Conservation (phyloP, 2,329 filamentous ascomycete species). For the Tolypocladium inflatum region DNA sequence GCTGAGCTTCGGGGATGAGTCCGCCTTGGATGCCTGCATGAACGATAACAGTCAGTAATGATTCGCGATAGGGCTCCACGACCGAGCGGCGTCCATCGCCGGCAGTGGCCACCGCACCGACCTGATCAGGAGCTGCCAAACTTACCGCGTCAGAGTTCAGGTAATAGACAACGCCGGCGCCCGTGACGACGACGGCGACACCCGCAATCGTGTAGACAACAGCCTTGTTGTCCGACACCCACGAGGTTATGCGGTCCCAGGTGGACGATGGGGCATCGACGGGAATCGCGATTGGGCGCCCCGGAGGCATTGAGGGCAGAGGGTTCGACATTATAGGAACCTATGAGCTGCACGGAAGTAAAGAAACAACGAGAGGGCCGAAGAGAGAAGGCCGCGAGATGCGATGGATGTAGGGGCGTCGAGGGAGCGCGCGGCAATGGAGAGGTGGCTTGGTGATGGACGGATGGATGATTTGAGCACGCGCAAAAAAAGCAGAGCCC, state of each 20-base stretch:
- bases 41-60: background rate
- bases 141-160: slow-evolving; percentile 52
- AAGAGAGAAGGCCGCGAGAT: slow-evolving; percentile 15
- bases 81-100: background rate
- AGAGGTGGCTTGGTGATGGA: slow-evolving; percentile 13
- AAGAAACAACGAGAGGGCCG: slow-evolving; percentile 12
- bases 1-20: slow-evolving; percentile 59
- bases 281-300: slow-evolving; percentile 33
- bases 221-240: slow-evolving; percentile 93
- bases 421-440: background rate
- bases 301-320: slow-evolving; percentile 37
- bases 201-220: slow-evolving; percentile 94
- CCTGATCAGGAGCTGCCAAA: slow-evolving; percentile 3
- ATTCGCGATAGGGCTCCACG: background rate
- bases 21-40: slow-evolving; percentile 32
- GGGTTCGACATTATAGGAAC: slow-evolving; percentile 32
- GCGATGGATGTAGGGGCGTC: slow-evolving; percentile 19
- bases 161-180: slow-evolving; percentile 90
- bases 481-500: slow-evolving; percentile 21
- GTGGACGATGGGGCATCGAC: slow-evolving; percentile 56
- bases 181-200: slow-evolving; percentile 82
- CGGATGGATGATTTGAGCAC: slow-evolving; percentile 6
- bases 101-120: background rate
- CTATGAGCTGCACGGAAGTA: slow-evolving; percentile 9
- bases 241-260: slow-evolving; percentile 84